A percentile compares a stretch with the other conserved stretches of the same genome.
phyloP scores from a whole-genome alignment of 148 eudicot genomes.

The Rhododendron kiyosumense region DNA sequence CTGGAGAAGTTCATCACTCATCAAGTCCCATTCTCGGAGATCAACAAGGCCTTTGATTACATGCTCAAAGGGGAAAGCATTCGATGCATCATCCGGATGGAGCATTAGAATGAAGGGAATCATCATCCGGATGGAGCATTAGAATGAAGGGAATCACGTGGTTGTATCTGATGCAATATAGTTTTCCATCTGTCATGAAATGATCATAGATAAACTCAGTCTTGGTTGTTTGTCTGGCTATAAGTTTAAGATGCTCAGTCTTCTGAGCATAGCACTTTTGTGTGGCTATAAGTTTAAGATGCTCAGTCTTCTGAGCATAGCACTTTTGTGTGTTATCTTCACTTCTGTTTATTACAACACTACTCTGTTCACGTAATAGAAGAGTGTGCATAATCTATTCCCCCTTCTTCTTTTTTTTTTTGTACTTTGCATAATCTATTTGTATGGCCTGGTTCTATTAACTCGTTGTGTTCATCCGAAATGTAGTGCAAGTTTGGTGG shows the following conservation, averaged over 20 bases:
- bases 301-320: background rate
- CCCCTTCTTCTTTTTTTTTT: no score
- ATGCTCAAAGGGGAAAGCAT: constrained; percentile 37
- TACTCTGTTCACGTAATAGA: background rate
- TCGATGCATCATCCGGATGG: constrained; percentile 22
- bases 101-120: background rate
- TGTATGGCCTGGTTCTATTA: background rate
- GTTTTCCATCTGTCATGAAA: no score
- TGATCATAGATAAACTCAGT: no score
- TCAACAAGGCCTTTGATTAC: constrained; percentile 54
- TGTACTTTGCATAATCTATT: background rate
- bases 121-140: constrained; percentile 14
- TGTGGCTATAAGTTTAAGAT: background rate
- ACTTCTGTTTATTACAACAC: background rate
- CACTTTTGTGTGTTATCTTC: background rate
- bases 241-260: no score
- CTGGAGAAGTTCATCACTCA: constrained; percentile 54
- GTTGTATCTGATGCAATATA: background rate
- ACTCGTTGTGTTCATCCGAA: no score
- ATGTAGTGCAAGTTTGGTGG: no score
- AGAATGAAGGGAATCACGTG: background rate
- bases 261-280: no score
- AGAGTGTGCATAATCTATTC: background rate
- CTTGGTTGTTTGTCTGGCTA: no score
- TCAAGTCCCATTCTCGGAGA: constrained; percentile 39